Conservation (phyloP, 106 monocot genomes). For the Alisma plantagoaquatica region DNA sequence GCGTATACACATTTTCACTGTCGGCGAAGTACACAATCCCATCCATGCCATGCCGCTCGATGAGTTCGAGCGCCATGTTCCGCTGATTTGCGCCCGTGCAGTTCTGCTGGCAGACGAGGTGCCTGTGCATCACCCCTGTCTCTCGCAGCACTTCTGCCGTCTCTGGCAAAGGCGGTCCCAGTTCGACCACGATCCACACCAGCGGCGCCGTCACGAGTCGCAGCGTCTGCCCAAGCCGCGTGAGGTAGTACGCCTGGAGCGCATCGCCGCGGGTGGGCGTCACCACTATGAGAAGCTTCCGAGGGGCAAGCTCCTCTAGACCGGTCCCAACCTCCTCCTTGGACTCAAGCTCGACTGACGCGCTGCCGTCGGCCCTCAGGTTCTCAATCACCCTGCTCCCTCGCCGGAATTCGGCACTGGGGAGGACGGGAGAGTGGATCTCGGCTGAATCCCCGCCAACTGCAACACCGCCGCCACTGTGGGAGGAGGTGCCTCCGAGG, state of each 20-base stretch:
- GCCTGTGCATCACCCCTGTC: constrained; percentile 63
- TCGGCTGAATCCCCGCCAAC: not conserved
- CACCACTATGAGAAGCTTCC: constrained; percentile 66
- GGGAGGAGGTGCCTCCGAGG: not conserved
- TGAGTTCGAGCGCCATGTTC: constrained; percentile 47
- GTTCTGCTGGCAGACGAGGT: constrained; percentile 31
- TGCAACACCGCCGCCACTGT: not conserved
- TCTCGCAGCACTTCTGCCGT: constrained; percentile 49
- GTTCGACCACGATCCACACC: constrained; percentile 84
- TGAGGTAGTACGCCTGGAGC: constrained; percentile 60
- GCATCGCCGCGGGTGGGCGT: constrained; percentile 79
- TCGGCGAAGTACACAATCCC: constrained; percentile 69
- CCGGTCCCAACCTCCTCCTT: not conserved
- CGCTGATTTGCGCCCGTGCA: constrained; percentile 29
- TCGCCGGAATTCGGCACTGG: not conserved
- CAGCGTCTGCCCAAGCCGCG: constrained; percentile 56
- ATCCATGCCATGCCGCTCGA: constrained; percentile 44
- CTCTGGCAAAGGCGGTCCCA: constrained; percentile 35
- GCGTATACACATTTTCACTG: constrained; percentile 37
- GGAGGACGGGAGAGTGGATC: not conserved
- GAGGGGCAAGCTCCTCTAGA: not conserved
- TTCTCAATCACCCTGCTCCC: no score
- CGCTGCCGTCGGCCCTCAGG: not conserved
- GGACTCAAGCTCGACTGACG: not conserved
- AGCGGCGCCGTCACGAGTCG: constrained; percentile 45